Evolutionary conservation across 371 early-diverging fungal species (phyloP).

Genomic region (Batrachochytrium dendrobatidis): DNA sequence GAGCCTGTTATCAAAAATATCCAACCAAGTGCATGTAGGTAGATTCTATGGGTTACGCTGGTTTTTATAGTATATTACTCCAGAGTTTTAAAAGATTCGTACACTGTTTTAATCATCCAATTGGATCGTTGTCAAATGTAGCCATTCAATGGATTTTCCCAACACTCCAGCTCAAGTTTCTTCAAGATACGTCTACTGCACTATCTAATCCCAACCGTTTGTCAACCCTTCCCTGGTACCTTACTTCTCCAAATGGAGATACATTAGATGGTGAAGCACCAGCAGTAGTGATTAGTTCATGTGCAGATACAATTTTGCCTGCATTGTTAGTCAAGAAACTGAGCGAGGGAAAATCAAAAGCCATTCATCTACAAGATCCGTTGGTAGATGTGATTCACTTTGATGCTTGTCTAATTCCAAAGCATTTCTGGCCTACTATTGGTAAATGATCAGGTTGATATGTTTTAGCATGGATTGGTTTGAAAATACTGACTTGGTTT

Average conservation of each 20-base stretch:
- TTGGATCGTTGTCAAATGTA: too few species aligned
- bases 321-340: background rate
- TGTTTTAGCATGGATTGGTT: too few species aligned
- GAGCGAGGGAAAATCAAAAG: background rate
- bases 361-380: background rate
- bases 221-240: background rate
- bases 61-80: too few species aligned
- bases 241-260: background rate
- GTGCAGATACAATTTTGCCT: background rate
- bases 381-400: background rate
- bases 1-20: background rate
- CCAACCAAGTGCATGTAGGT: too few species aligned
- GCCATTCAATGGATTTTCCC: background rate
- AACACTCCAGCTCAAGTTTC: background rate
- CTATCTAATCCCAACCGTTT: background rate
- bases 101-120: too few species aligned
- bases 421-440: background rate
- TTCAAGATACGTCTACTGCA: background rate
- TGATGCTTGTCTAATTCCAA: background rate
- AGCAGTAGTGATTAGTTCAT: background rate
- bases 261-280: background rate
- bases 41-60: too few species aligned
- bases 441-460: too few species aligned
- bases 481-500: too few species aligned
- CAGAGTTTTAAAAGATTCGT: too few species aligned